Evolutionary conservation across 495 filamentous ascomycete species (phyloP).

Genomic region (Astrothelium subdiscretum): DNA sequence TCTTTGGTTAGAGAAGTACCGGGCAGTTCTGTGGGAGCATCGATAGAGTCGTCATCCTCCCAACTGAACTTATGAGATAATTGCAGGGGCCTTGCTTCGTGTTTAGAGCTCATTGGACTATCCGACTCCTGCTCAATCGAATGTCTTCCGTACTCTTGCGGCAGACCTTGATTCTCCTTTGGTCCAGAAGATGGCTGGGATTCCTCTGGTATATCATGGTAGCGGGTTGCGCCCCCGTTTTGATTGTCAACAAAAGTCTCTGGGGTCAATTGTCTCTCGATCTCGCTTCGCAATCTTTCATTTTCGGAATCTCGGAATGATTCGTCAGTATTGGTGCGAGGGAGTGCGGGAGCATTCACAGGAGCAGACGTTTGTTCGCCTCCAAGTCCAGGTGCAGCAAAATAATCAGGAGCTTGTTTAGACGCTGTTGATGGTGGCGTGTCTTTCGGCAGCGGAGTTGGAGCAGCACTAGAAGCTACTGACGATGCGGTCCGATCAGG

Average conservation of each 20-base stretch:
- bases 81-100: conserved; percentile 3
- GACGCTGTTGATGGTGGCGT: background rate
- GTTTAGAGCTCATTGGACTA: background rate
- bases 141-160: background rate
- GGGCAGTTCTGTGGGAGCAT: background rate
- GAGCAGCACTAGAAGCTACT: conserved; percentile 15
- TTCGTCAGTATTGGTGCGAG: conserved; percentile 40
- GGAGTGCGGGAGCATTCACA: conserved; percentile 4
- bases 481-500: conserved; percentile 19
- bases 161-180: background rate
- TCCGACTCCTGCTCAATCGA: background rate
- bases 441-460: conserved; percentile 24
- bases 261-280: conserved; percentile 62
- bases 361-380: background rate
- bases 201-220: background rate
- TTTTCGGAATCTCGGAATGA: conserved; percentile 56
- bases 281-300: conserved; percentile 68
- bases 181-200: background rate
- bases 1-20: background rate
- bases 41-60: conserved; percentile 12
- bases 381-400: conserved; percentile 10
- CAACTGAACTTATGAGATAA: conserved; percentile 28
- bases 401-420: conserved; percentile 12
- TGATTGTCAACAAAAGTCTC: background rate
- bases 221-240: background rate